Evolutionary conservation across 2,329 filamentous ascomycete species (phyloP), one percentile per base, ranked within the genome.

Genomic region (Akanthomyces lecanii): DNA sequence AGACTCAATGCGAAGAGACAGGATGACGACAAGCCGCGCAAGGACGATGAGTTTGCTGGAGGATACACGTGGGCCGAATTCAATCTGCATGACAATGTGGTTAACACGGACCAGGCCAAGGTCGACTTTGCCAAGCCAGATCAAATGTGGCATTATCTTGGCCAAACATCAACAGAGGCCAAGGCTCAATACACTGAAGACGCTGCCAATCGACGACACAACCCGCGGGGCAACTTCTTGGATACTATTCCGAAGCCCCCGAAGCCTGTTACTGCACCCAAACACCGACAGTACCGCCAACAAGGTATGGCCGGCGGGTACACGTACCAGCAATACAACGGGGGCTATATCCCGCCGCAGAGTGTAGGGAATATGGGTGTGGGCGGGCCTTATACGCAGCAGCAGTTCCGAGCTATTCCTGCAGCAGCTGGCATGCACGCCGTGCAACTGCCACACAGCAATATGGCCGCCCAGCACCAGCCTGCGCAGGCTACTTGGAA

Each of bases 101-200:
- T 71, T 65, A 89, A 89, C 69, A 79, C 79, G 66, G 80, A 78
- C 61, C 86, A 90, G 73, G 82, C 81, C 71, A 90, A 88, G 75
- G 79, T 96, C 63, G 86, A 96, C 70, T 75, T 97, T 10, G 76
- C 76, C 65, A 90, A 89, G 72, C 81, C 87, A 18, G 85, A 94
- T 65, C 88, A 91, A 72, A 75, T 97, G 21, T 98, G 93, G 91
- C 85, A 92, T 77, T 98, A 97, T 73, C 82, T 99, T 65, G 91
- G 91, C 38, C 86, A 86, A 73, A 85, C 84, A 23, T 98, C 94
- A 25, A 97, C 94, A 7, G 94, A 98, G 71, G 90, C 92, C 61
- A 92, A 89, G 74, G 89, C 92, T 30, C 92, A 96, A 73, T 99
- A 95, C 76, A 96, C 93, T 5, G 90, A 95, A 70, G 87, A 96